Conservation (phyloP, 345 rosid genomes). For the Jatropha curcas region DNA sequence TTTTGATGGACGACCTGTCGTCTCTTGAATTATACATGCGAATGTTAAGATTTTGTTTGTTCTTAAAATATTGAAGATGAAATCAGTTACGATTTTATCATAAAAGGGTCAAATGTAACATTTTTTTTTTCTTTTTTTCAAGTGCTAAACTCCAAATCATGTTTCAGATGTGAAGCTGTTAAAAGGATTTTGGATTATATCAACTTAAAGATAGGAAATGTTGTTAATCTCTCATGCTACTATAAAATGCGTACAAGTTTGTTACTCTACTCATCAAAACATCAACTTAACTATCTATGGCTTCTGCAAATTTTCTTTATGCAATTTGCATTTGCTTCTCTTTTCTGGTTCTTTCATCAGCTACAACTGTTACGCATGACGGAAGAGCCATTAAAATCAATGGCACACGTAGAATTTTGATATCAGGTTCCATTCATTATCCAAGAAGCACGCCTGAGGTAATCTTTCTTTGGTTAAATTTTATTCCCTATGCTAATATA, state of each 20-base stretch:
- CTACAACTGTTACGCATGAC: conserved; percentile 4
- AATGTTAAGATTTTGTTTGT: no score
- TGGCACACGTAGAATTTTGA: conserved; percentile 12
- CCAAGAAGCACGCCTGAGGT: conserved; percentile 16
- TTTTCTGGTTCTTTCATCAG: not conserved
- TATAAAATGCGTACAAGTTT: no score
- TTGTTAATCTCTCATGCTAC: not conserved
- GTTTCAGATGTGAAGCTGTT: no score
- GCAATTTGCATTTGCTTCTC: not conserved
- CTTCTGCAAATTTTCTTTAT: not conserved
- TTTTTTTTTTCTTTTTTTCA: no score
- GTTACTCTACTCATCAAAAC: not conserved
- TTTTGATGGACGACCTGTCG: no score
- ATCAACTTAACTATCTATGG: not conserved
- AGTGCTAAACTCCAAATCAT: no score
- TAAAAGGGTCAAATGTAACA: no score
- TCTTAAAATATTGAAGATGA: no score
- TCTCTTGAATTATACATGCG: no score
- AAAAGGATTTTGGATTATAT: no score
- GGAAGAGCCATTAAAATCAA: conserved; percentile 9
- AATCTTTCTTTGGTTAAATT: not conserved
- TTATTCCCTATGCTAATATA: no score
- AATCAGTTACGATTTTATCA: no score
- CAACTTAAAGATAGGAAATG: not conserved
- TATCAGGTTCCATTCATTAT: conserved; percentile 17